A percentile compares a stretch with the other conserved stretches of the same genome.
Evolutionary conservation across 495 filamentous ascomycete genomes (phyloP).

Genomic region (Neurospora sp.): DNA sequence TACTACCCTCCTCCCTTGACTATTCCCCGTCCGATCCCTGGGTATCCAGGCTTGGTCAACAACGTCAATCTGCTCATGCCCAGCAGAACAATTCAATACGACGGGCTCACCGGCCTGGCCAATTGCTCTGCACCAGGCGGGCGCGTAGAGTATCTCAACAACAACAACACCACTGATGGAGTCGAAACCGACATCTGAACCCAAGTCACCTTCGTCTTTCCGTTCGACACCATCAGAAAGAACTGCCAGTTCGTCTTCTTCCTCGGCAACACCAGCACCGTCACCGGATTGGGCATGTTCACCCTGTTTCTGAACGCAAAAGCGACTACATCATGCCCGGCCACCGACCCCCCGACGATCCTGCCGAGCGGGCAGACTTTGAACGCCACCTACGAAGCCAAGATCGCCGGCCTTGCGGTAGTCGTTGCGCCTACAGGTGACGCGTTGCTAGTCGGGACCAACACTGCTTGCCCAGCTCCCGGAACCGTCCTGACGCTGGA

Average conservation of each 20-base stretch:
- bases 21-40: neutral
- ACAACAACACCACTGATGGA: neutral
- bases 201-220: neutral
- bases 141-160: neutral
- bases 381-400: neutral
- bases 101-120: neutral
- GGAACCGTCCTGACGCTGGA: neutral
- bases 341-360: neutral
- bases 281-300: neutral
- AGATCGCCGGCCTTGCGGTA: neutral
- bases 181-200: neutral
- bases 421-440: neutral
- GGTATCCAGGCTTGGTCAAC: neutral
- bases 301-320: neutral
- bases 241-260: neutral
- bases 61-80: neutral
- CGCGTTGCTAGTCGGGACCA: neutral
- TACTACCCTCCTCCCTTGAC: neutral
- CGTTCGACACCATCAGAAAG: neutral
- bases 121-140: neutral
- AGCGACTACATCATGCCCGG: neutral
- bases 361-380: fast-evolving
- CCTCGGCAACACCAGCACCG: neutral
- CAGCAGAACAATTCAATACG: neutral
- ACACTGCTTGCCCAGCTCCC: neutral